Evolutionary conservation across 2,329 filamentous ascomycete genomes (phyloP), one percentile per base, ranked within the genome.

Genomic region (Fusarium subglutinans): DNA sequence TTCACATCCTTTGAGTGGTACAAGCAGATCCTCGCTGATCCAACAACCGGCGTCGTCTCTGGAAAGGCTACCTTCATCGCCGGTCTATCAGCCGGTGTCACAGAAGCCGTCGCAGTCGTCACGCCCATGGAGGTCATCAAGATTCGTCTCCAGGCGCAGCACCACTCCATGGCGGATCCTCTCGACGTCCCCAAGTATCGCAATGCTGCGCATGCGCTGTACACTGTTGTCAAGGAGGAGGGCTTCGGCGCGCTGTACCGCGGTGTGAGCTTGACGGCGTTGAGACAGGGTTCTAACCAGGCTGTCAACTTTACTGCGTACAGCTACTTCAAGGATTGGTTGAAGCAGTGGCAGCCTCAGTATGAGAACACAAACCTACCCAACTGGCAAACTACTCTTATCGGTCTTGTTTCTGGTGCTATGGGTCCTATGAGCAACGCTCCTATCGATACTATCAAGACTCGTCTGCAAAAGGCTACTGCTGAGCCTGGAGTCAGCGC

Each of bases 121-220:
- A 98, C 95, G 37, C 96, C 96, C 11, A 99, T 99, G 96, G 96
- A 99, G 86, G 96, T 99, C 71, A 91, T 99, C 85, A 99, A 99
- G 90, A 99, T 99, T 82, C 93, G 96, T 55, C 90, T 99, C 77
- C 96, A 99, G 88, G 96, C 96, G 9, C 96, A 99, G 86, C 94
- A 98, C 86, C 96, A 99, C 90, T 94, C 91, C 82, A 96, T 99
- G 92, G 95, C 96, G 55, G 96, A 99, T 82, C 96, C 96, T 11
- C 91, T 98, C 76, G 96, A 98, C 82, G 84, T 98, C 14, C 96
- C 96, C 74, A 98, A 98, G 86, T 98, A 98, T 87, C 94, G 96
- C 82, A 98, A 97, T 84, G 96, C 96, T 33, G 95, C 95, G 24
- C 90, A 92, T 82, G 90, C 90, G 12, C 84, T 91, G 24, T 98